Base-by-base conservation (phyloP, 179 eudicot genomes). In the Amaranthus tricolor region DNA sequence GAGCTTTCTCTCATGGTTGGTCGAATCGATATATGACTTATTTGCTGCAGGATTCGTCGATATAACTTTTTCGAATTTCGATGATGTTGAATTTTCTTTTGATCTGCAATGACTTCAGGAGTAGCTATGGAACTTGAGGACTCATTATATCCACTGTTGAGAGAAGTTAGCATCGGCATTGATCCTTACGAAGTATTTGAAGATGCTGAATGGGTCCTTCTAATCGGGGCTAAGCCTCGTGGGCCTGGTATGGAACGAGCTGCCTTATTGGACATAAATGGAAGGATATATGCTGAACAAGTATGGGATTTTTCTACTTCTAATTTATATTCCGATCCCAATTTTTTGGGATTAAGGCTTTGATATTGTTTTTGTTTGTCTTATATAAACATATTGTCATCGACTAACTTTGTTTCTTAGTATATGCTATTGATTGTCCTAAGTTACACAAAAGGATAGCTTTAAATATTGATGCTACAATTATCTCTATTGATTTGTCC, bases 101-200 rank as follows among this genome's bases (percentile, higher is more conserved):
- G 19, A 76, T 53, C 15, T 64, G 53, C 4, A 45, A 15, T 64
- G 57, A 40, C 70, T 81, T 57, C 87, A 95, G 99, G 99, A 74
- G 99, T 95, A 68, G 99, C 99, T 49, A 95, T 95, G 99, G 99
- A 95, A 70, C 89, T 95, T 7, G 99, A 95, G 84, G 99, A 93
- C 79, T 95, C 99, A 1, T 80, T 95, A 63, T 95, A 50, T 81
- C 99, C 99, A 19, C 81, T 95, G 76, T 52, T 95, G 81, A 86
- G 99, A 82, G 99, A 86, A 81, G 99, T 95, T 79, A 95, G 90
- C 76, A 91, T 95, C 21, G 88, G 98, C 55, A 88, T 95, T 78
- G 96, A 95, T 82, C 89, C 99, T 53, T 93, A 91, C 68, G 98
- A 95, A 1, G 87, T 95, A 47, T 95, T 95, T 79, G 86, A 86